Evolutionary conservation across 2,329 filamentous ascomycete genomes (phyloP), one percentile per base, ranked within the genome.

Genomic region (Colletotrichum sansevieriae): DNA sequence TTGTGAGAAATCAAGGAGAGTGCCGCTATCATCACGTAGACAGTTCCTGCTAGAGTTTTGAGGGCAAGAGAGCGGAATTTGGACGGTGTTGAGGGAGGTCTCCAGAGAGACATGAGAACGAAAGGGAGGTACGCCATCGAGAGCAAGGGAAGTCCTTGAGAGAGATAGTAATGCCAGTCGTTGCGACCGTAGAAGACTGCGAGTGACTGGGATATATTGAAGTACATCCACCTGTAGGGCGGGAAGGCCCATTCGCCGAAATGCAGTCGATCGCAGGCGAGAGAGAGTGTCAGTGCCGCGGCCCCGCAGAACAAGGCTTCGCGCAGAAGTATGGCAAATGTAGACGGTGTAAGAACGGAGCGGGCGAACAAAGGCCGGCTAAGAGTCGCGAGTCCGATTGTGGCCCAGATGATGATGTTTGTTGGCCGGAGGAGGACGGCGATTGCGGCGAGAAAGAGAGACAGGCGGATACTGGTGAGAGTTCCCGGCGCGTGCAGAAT

Each of bases 101-200:
- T 86, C 79, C 86, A 91, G 8, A 97, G 76, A 0, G 91, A 92
- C 13, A 86, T 70, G 2, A 92, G 75, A 9, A 89, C 87, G 76
- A 97, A 97, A 0, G 95, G 95, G 2, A 98, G 82, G 47, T 90
- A 90, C 1, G 93, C 95, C 9, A 92, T 97, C 37, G 96, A 90
- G 5, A 98, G 87, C 0, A 98, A 86, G 2, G 96, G 95, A 29
- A 97, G 85, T 4, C 94, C 96, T 80, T 99, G 95, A 0, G 92
- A 91, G 35, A 97, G 80, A 78, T 98, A 99, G 82, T 98, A 99
- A 79, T 98, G 94, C 86, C 91, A 91, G 71, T 93, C 90, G 79
- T 97, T 98, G 55, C 84, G 88, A 22, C 96, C 96, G 77, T 99
- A 99, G 80, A 98, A 98, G 55, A 95, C 88, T 29, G 96, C 94